Evolutionary conservation across 2,329 filamentous ascomycete species (phyloP), one percentile per base, ranked within the genome.

Genomic region (Microcyclosporella mali): DNA sequence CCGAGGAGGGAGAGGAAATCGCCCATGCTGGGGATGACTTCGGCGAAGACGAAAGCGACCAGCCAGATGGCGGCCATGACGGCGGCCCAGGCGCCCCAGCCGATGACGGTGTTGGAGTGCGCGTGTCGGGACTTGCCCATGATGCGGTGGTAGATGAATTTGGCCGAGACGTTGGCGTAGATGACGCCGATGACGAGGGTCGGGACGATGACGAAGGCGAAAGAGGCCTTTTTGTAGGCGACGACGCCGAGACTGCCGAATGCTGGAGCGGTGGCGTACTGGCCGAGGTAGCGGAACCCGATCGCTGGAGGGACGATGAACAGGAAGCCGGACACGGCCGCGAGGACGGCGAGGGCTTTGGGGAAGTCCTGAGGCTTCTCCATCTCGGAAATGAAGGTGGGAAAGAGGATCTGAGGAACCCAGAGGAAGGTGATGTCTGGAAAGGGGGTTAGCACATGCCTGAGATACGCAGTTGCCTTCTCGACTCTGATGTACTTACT

Each of bases 381-480:
- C 70, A 73, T 73, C 48, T 74, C 71, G 25, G 70, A 53, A 57
- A 74, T 73, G 57, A 74, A 74, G 11, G 68, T 70, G 1, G 71
- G 71, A 56, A 74, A 73, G 18, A 74, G 65, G 43, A 73, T 73
- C 46, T 74, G 71, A 2, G 71, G 70, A 1, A 73, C 69, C 70
- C 70, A 73, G 34, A 72, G 60, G 53, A 72, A 73, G 12, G 69
- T 71, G 30, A 55, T 58, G 48, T 55, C 18, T 15, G 27, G 21
- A 4, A 25, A 4, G 9, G 21, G 8, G n/a, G 33, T 42, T 19
- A 36, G 27, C 36, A 28, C 14, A 19, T 33, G 40, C n/a, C 6
- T 32, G 6, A 9, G 9, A 25, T 9, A 32, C 11, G 18, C 17
- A 15, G 36, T 3, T 32, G 15, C 15, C 16, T 30, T 7, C 11